These are phyloP conservation scores for Diaporthe nobilis DNA, from an alignment of 2,329 filamentous ascomycete genomes.

Conservation along the genomic window DNA sequence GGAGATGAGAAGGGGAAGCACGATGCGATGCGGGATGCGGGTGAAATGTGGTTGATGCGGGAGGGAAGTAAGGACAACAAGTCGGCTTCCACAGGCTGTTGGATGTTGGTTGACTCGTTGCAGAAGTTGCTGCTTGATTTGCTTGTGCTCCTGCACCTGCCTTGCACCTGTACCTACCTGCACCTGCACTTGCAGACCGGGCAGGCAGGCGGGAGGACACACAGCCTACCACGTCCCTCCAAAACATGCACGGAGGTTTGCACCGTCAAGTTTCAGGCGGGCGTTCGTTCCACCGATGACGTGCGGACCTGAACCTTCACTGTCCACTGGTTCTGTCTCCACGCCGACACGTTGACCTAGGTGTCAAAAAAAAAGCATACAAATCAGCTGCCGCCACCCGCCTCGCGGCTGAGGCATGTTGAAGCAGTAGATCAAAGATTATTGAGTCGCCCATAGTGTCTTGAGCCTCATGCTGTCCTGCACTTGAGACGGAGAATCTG, in stretches of 20 bases:
- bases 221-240: not conserved
- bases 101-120: conserved; percentile 29
- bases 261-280: conserved; percentile 14
- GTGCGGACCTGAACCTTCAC: conserved; percentile 1
- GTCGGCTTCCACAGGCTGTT: not conserved
- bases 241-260: conserved; percentile 26
- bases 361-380: not conserved
- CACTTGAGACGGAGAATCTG: conserved; percentile 9
- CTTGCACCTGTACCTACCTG: not conserved
- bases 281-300: conserved; percentile 21
- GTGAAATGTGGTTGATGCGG: not conserved
- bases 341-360: not conserved
- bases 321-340: not conserved
- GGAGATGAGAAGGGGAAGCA: not conserved
- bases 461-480: conserved; percentile 14
- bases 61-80: not conserved
- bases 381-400: not conserved
- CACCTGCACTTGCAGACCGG: not conserved
- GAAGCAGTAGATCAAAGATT: not conserved
- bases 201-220: not conserved
- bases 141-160: conserved; percentile 11
- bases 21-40: not conserved
- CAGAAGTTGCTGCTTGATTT: conserved; percentile 10
- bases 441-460: not conserved
- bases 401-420: not conserved